Conservation (phyloP, 768 basidiomycete species). For the Tulasnella calospora region DNA sequence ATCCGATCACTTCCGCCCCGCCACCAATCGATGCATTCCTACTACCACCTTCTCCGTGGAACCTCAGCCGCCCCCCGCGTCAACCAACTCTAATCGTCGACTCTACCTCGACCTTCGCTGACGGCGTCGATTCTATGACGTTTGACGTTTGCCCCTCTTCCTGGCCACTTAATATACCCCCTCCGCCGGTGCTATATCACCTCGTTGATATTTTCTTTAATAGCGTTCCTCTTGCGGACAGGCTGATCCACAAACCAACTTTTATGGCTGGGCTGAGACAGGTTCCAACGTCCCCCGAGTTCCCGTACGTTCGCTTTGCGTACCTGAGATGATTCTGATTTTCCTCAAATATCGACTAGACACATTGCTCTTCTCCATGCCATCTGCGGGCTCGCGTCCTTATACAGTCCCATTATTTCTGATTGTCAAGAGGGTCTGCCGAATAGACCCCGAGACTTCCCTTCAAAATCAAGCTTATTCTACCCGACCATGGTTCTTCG, state of each 20-base stretch:
- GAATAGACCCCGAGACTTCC: not conserved
- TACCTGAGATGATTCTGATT: not conserved
- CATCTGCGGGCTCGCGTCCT: conserved; percentile 22
- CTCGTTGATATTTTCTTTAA: conserved; percentile 77
- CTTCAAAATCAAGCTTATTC: not conserved
- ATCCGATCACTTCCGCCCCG: not conserved
- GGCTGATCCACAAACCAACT: conserved; percentile 60
- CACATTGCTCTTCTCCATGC: conserved; percentile 23
- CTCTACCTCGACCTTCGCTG: not conserved
- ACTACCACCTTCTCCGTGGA: not conserved
- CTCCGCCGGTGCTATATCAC: conserved; percentile 56
- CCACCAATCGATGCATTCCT: not conserved
- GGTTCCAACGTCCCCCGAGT: conserved; percentile 21
- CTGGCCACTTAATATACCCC: conserved; percentile 64
- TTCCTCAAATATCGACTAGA: not conserved
- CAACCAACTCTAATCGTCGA: not conserved
- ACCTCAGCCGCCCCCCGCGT: not conserved
- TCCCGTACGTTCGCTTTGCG: not conserved
- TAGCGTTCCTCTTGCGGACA: conserved; percentile 66
- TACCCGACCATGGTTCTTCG: not conserved
- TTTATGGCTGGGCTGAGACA: conserved; percentile 44
- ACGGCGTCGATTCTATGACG: not conserved
- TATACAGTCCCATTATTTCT: conserved; percentile 16
- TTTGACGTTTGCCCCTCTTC: conserved; percentile 30
- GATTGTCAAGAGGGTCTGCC: not conserved